These are phyloP conservation scores for Colletotrichum melonis DNA, from an alignment of 2,329 filamentous ascomycete genomes.

Conservation along the genomic window DNA sequence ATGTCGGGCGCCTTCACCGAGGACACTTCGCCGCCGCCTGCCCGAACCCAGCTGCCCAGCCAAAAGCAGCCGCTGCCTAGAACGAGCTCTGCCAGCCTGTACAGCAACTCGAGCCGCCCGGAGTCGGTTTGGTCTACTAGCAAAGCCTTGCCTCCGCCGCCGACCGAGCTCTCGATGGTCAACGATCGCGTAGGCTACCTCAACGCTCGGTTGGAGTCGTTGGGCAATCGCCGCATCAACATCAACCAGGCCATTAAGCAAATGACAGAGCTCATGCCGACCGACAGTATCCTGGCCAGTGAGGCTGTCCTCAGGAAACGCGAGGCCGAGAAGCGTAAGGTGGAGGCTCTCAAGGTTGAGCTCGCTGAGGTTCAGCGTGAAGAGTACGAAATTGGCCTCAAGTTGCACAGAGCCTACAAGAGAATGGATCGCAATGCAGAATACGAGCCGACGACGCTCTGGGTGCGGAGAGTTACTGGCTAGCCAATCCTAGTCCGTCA, in stretches of 20 bases:
- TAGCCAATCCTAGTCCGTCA: constrained; percentile 42
- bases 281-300: constrained; percentile 74
- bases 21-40: constrained; percentile 25
- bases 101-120: constrained; percentile 27
- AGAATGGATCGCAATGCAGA: constrained; percentile 74
- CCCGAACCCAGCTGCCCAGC: constrained; percentile 32
- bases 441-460: constrained; percentile 76
- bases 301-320: constrained; percentile 69
- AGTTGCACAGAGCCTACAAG: constrained; percentile 80
- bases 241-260: constrained; percentile 79
- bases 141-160: constrained; percentile 72
- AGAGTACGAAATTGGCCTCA: constrained; percentile 82
- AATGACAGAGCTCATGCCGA: constrained; percentile 82
- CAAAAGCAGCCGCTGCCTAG: constrained; percentile 26
- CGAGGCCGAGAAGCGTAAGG: constrained; percentile 70
- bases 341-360: constrained; percentile 73
- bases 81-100: constrained; percentile 16
- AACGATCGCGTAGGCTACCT: constrained; percentile 75
- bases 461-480: constrained; percentile 82
- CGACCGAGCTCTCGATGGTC: constrained; percentile 66
- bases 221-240: constrained; percentile 76
- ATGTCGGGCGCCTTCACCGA: constrained; percentile 41
- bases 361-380: constrained; percentile 79
- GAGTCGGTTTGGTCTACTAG: constrained; percentile 52
- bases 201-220: constrained; percentile 72